Conservation (phyloP, 768 basidiomycete species). For the Collybiopsis confluens region DNA sequence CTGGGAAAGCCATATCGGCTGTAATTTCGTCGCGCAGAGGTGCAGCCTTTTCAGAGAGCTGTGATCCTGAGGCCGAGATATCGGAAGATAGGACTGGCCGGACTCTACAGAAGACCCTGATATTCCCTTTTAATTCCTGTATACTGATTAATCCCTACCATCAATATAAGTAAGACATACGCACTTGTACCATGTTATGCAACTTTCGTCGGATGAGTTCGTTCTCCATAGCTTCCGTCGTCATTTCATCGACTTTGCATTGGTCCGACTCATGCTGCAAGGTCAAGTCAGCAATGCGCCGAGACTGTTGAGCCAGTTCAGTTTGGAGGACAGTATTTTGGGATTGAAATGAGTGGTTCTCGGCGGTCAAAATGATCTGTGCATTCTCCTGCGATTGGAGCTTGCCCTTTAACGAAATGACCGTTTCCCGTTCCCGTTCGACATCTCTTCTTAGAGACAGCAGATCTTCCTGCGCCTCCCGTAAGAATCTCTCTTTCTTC, state of each 20-base stretch:
- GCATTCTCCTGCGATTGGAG: conserved; percentile 65
- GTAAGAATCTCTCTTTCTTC: conserved; percentile 63
- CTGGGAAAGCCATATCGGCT: conserved; percentile 64
- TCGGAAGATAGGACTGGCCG: conserved; percentile 67
- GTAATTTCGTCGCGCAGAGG: conserved; percentile 27
- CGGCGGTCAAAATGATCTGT: conserved; percentile 59
- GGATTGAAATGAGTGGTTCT: conserved; percentile 52
- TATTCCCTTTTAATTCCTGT: conserved; percentile 84
- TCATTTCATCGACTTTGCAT: conserved; percentile 54
- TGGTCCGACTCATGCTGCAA: conserved; percentile 54
- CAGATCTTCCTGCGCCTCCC: conserved; percentile 69
- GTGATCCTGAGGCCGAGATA: conserved; percentile 17
- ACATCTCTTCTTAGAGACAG: conserved; percentile 56
- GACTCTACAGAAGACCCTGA: conserved; percentile 92
- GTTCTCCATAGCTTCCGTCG: conserved; percentile 66
- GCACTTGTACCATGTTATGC: conserved; percentile 79
- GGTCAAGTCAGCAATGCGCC: conserved; percentile 49
- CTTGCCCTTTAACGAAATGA: conserved; percentile 61
- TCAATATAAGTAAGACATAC: too few species aligned
- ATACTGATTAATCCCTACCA: too few species aligned
- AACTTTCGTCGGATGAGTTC: conserved; percentile 78
- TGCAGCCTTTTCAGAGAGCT: conserved; percentile 21
- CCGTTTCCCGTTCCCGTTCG: conserved; percentile 58
- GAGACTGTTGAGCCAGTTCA: conserved; percentile 53
- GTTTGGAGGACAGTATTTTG: conserved; percentile 53